These are phyloP conservation scores for Entomortierella parvispora DNA, from an alignment of 192 early-diverging fungal genomes.

Conservation along the genomic window DNA sequence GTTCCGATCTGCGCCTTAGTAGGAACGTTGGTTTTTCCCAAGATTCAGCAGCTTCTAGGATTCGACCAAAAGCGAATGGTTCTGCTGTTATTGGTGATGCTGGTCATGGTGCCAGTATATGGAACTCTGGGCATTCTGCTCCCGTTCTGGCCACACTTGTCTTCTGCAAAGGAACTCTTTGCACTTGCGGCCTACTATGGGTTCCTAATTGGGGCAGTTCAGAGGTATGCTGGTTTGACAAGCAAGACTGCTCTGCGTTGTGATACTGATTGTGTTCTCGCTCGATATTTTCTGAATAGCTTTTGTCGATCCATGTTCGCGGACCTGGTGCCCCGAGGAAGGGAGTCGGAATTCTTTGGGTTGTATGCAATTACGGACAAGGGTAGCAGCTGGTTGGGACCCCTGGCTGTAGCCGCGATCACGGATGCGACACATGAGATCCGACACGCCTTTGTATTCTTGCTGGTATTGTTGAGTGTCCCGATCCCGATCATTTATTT, in stretches of 20 bases:
- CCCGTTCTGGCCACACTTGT: conserved; percentile 40
- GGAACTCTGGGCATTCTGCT: conserved; percentile 50
- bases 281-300: background rate
- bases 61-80: conserved; percentile 53
- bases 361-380: conserved; percentile 75
- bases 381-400: conserved; percentile 73
- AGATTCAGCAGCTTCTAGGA: conserved; percentile 49
- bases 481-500: conserved; percentile 62
- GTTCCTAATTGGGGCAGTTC: conserved; percentile 51
- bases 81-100: conserved; percentile 46
- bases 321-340: conserved; percentile 66
- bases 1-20: conserved; percentile 63
- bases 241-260: no score
- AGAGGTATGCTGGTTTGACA: no score
- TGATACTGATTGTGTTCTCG: background rate
- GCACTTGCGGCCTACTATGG: conserved; percentile 52
- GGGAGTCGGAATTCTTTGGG: conserved; percentile 73
- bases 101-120: conserved; percentile 55
- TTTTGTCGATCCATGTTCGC: conserved; percentile 67
- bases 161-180: conserved; percentile 45
- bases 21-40: conserved; percentile 61
- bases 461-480: conserved; percentile 55
- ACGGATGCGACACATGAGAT: conserved; percentile 59
- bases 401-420: conserved; percentile 68
- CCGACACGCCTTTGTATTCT: conserved; percentile 61